Percentiles rank a stretch among this genome's conserved stretches.
phyloP scores from a whole-genome alignment of 2,329 filamentous ascomycete species.

The Aureobasidium uvarum region DNA sequence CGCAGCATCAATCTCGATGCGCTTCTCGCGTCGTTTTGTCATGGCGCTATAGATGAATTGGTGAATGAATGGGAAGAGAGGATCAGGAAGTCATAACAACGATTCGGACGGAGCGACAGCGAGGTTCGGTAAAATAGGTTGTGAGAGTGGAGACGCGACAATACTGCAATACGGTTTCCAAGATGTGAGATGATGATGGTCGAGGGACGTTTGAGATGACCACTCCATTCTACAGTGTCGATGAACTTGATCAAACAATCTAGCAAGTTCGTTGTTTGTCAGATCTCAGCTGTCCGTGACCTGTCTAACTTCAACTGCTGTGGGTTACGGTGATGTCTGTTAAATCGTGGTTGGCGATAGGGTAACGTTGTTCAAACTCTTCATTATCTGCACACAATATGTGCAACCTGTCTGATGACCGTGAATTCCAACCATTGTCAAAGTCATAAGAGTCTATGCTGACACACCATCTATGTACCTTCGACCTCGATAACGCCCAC shows the following conservation, averaged over 20 bases:
- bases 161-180: too few species aligned
- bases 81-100: not conserved
- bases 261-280: not conserved
- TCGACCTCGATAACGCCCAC: not conserved
- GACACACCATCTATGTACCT: not conserved
- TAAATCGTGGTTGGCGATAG: not conserved
- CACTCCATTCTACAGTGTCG: not conserved
- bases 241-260: not conserved
- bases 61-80: too few species aligned
- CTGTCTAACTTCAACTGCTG: not conserved
- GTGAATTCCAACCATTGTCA: not conserved
- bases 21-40: not conserved
- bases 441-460: not conserved
- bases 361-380: not conserved
- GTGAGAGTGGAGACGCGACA: too few species aligned
- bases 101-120: not conserved
- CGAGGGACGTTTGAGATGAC: too few species aligned
- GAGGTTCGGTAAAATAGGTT: not conserved
- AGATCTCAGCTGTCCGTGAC: not conserved
- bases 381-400: not conserved
- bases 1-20: not conserved
- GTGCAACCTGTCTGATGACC: not conserved
- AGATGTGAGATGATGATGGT: too few species aligned
- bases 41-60: not conserved
- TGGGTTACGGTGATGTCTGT: not conserved